Evolutionary conservation across 1,139 yeast genomes (phyloP).

Genomic region (Suhomyces anneliseae): DNA sequence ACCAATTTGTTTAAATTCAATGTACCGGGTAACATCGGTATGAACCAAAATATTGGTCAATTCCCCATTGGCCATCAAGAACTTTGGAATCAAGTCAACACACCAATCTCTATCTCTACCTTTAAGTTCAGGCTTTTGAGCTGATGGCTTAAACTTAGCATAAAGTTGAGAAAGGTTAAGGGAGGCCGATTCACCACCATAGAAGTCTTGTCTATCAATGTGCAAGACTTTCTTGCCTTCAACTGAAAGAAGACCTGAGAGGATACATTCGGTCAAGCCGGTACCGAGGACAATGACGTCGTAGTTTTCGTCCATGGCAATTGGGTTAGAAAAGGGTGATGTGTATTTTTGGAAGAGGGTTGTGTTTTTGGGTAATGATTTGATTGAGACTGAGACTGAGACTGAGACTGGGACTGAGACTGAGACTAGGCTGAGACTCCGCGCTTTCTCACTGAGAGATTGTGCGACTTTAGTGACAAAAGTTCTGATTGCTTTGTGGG

Average conservation of each 20-base stretch:
- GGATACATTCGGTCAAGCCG: slow-evolving; percentile 94
- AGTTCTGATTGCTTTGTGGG: too few relatives aligned
- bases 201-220: slow-evolving; percentile 94
- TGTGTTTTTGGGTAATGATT: too few relatives aligned
- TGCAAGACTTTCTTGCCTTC: slow-evolving; percentile 97
- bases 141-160: slow-evolving; percentile 65
- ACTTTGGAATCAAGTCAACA: slow-evolving; percentile 94
- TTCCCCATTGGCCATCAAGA: slow-evolving; percentile 97
- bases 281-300: slow-evolving; percentile 81
- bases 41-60: slow-evolving; percentile 92
- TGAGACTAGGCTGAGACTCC: too few relatives aligned
- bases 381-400: too few relatives aligned
- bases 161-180: slow-evolving; percentile 64
- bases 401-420: too few relatives aligned
- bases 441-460: too few relatives aligned
- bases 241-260: slow-evolving; percentile 90
- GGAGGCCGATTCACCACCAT: slow-evolving; percentile 83
- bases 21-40: slow-evolving; percentile 92
- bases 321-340: slow-evolving; percentile 5
- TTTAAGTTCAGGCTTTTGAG: slow-evolving; percentile 68
- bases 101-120: slow-evolving; percentile 99
- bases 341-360: slow-evolving; percentile 1
- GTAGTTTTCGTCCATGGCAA: slow-evolving; percentile 86
- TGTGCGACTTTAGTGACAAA: too few relatives aligned
- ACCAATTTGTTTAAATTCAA: slow-evolving; percentile 92